Evolutionary conservation across 805 yeast species (phyloP), one percentile per base, ranked within the genome.

Genomic region (Sugiyamaella valdiviana): DNA sequence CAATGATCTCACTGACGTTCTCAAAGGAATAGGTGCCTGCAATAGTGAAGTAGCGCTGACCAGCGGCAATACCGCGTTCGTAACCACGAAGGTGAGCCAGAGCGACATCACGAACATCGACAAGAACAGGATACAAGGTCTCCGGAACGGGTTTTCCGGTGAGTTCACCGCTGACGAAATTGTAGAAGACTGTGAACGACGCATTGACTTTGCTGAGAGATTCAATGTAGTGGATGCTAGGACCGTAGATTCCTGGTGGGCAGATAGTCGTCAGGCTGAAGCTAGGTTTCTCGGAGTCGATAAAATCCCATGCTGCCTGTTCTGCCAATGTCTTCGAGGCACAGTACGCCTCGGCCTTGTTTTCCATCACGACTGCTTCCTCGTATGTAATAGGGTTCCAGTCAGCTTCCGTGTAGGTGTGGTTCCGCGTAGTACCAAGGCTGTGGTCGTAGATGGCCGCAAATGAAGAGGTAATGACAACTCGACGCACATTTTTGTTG

Each of bases 91-190:
- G 56, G 59, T 82, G 87, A 5, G 82, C 79, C 46, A 59, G 60
- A 6, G 85, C 83, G 37, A 77, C 82, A 57, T 82, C 86, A 57
- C 84, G 70, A 3, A 81, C 85, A 61, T 81, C 84, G 36, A 76
- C 69, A 41, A 61, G 17, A 5, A 54, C 57, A 54, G 50, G 62
- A 16, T 16, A 38, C 14, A 19, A 16, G 15, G 45, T 46, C 6
- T 26, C 49, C 39, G 48, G 62, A 55, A 39, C 43, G 42, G 43
- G 24, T 10, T 55, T 50, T 9, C 42, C 43, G 20, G 40, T 36
- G 19, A 16, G 38, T 9, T 29, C 21, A 14, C 44, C 50, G 55
- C 71, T 57, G 58, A 65, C 39, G 48, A 63, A 44, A 14, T 43
- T 48, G 62, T 68, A 65, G 39, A 71, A 51, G 6, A 56, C 44